These are phyloP conservation scores for Paramecium sexaurelia DNA, from an alignment of 73 alveolate species.

Conservation along the genomic window DNA sequence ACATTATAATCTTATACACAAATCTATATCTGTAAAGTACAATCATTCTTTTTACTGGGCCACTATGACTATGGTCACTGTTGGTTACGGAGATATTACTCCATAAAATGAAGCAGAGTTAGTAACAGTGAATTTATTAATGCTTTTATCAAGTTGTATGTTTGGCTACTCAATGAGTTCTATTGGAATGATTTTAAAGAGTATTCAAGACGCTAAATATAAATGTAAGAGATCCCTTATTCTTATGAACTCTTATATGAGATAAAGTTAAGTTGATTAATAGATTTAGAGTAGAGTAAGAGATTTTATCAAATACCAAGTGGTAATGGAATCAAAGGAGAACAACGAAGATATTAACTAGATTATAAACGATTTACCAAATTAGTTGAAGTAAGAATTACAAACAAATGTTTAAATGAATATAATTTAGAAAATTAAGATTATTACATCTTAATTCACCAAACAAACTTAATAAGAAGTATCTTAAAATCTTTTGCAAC, in stretches of 20 bases:
- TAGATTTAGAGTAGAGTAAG: slow-evolving; percentile 27
- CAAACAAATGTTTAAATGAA: background rate
- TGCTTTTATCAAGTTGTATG: slow-evolving; percentile 59
- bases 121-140: background rate
- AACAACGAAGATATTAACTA: background rate
- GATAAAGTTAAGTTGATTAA: slow-evolving; percentile 1
- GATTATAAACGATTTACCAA: slow-evolving; percentile 5
- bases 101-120: slow-evolving; percentile 51
- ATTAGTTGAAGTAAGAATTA: background rate
- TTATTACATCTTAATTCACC: background rate
- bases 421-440: background rate
- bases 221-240: slow-evolving; percentile 6
- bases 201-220: slow-evolving; percentile 5
- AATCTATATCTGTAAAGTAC: slow-evolving; percentile 14
- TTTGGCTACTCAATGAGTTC: slow-evolving; percentile 63
- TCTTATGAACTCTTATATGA: slow-evolving; percentile 26
- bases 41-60: slow-evolving; percentile 63
- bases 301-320: background rate
- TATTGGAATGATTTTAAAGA: slow-evolving; percentile 61
- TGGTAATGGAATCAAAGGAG: background rate
- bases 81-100: slow-evolving; percentile 67
- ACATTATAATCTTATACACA: background rate
- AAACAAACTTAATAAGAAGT: background rate
- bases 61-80: slow-evolving; percentile 66
- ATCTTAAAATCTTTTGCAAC: background rate